phyloP scores from a whole-genome alignment of 169 alveolate species.

The Pseudocohnilembus persalinus region DNA sequence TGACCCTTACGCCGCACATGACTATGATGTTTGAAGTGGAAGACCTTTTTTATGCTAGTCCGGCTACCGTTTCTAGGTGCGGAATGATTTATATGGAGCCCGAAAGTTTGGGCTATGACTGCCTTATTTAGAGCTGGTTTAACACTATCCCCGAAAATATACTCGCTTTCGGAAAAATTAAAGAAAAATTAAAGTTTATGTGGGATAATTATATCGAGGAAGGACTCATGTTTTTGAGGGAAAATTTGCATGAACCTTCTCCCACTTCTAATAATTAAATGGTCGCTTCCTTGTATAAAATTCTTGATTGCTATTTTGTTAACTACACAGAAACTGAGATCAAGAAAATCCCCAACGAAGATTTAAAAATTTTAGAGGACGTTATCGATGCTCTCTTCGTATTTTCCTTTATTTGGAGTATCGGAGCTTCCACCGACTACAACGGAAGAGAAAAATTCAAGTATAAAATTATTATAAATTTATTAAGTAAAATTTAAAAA shows the following conservation, averaged over 20 bases:
- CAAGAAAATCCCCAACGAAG: constrained; percentile 72
- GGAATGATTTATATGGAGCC: constrained; percentile 97
- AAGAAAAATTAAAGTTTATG: constrained; percentile 52
- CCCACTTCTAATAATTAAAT: constrained; percentile 86
- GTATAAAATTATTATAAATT: constrained; percentile 24
- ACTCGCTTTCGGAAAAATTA: constrained; percentile 41
- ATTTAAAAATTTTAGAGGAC: constrained; percentile 68
- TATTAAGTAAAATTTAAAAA: constrained; percentile 32
- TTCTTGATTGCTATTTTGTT: constrained; percentile 84
- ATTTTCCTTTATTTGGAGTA: constrained; percentile 87
- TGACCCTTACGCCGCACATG: constrained; percentile 83
- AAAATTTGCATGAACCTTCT: constrained; percentile 82
- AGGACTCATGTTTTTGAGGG: constrained; percentile 75
- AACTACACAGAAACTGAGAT: constrained; percentile 80
- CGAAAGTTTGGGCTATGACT: constrained; percentile 83
- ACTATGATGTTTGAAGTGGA: constrained; percentile 92
- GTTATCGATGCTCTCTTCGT: constrained; percentile 72
- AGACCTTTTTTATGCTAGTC: constrained; percentile 88
- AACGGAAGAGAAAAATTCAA: constrained; percentile 80
- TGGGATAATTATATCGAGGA: constrained; percentile 70
- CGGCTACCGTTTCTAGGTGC: constrained; percentile 91
- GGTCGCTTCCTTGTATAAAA: constrained; percentile 70
- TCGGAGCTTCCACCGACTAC: constrained; percentile 87
- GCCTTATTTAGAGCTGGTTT: constrained; percentile 85
- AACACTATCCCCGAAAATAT: constrained; percentile 77